Base-by-base conservation (phyloP, 495 filamentous ascomycete genomes). In the Cenococcum geophilum region DNA sequence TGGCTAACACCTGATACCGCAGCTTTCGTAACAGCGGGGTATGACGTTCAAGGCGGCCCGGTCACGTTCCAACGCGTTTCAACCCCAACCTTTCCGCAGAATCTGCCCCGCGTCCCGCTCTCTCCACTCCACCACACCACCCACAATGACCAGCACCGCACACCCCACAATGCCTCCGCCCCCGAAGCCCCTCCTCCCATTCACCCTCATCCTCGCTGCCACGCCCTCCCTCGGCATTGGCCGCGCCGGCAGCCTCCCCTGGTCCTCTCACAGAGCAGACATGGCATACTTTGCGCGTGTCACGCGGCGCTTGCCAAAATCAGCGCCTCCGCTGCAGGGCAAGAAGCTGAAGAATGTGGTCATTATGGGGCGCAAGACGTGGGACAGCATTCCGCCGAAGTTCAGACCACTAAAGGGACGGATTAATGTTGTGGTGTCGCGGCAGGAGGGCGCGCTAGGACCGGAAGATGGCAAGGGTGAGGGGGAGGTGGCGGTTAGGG, bases 341-440 rank as follows among this genome's bases (percentile, higher is more conserved):
- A 18, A 5, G 18, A 23, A 47, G 53, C 16, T 43, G 22, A 45
- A 72, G 18, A 98, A 97, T 70, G 88, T 87, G 0, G 86, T 98
- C 23, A 86, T 98, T 68, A 98, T 98, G 92, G 93, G 93, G 52
- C 88, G 93, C 64, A 96, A 93, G 74, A 97, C 93, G 0, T 98
- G 91, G 85, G 88, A 92, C 27, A 87, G 83, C 48, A 90, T 98
- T 4, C 92, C 92, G 1, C 67, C 74, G 0, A 76, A 75, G 12
- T 87, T 91, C 67, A 80, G 91, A n/a, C 93, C 93, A 34, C 76
- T 98, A 12, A 85, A 80, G 50, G 89, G 82, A 23, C 73, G 93
- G 25, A 72, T 87, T 5, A 97, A 90, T 66, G 80, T 96, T 10
- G 84, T 98, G 50, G 71, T 98, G 54, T 86, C 83, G 36, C 77